Conservation (phyloP, 78 protist genomes). For the Mantamonas sphyraenae region DNA sequence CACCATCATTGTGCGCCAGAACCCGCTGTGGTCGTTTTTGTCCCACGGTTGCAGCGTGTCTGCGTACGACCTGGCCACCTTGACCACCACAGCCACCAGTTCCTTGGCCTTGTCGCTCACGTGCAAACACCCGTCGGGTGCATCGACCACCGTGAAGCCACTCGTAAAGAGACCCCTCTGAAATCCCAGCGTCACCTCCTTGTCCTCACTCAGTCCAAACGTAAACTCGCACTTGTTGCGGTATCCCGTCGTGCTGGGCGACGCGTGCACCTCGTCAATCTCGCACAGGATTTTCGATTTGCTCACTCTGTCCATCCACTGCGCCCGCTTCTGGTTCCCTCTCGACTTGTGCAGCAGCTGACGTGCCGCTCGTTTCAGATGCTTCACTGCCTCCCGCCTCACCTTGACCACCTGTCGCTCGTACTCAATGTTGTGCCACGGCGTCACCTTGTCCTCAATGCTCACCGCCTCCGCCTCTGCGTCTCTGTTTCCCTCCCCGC, state of each 20-base stretch:
- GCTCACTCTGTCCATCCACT: not conserved
- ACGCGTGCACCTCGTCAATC: too few species aligned
- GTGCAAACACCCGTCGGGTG: not conserved
- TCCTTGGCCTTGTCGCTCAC: not conserved
- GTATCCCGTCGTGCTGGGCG: conserved; percentile 24
- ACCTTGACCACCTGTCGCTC: not conserved
- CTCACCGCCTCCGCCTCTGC: too few species aligned
- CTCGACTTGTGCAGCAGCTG: conserved; percentile 3
- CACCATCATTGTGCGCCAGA: not conserved
- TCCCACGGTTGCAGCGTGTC: too few species aligned
- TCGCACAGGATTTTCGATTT: not conserved
- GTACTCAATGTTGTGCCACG: too few species aligned
- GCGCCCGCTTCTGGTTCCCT: too few species aligned
- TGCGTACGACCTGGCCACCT: too few species aligned
- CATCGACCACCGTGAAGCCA: not conserved
- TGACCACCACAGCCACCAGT: not conserved
- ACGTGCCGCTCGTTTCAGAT: too few species aligned
- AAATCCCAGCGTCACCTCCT: not conserved
- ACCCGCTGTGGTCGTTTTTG: not conserved
- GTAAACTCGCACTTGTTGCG: conserved; percentile 50
- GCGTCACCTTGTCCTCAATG: too few species aligned
- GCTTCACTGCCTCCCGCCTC: not conserved
- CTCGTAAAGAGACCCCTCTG: not conserved
- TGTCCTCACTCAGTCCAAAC: not conserved
- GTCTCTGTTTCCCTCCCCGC: too few species aligned